Evolutionary conservation across 2,329 filamentous ascomycete species (phyloP), one percentile per base, ranked within the genome.

Genomic region (Pyrenophora seminiperda): DNA sequence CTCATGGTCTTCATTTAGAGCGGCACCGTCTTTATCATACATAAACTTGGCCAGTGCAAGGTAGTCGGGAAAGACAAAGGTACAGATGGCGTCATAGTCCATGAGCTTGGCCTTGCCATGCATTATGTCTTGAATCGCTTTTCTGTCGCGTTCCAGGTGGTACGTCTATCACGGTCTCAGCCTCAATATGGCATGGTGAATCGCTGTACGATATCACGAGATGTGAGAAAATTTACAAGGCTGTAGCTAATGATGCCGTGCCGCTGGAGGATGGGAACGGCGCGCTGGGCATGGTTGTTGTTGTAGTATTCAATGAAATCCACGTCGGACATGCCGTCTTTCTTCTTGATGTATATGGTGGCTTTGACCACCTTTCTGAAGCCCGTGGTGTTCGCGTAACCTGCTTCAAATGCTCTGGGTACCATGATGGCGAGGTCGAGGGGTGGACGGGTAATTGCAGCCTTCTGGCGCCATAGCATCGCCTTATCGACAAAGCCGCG

Each of bases 331-430:
- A 78, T 72, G 59, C 71, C 75, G 7, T 73, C 65, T 50, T 77
- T 77, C 65, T 78, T 78, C 61, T 77, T 77, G 40, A 78, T 69
- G 44, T 77, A 61, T 31, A 79, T 74, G 10, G 75, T 76, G 32
- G 68, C 75, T 62, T 78, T 78, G 54, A 76, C 72, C 18, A 78
- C 75, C 57, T 77, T 78, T 47, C 76, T 73, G 60, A 78, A 78
- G 47, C 75, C 75, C 15, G 65, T 71, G 0, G 75, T 76, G 56
- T 71, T 68, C 9, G 75, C 66, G 49, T 79, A 77, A 42, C 77
- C 76, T 20, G 76, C 73, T 66, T 77, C 71, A 41, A 78, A 76
- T 13, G 76, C 69, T 63, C 75, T 75, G 52, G 76, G 67, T 46
- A 73, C 70, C 71, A 67, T 73, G 69, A 62, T 70, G 67, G 66